Conservation (phyloP, 495 filamentous ascomycete genomes). For the Cercophora samala region DNA sequence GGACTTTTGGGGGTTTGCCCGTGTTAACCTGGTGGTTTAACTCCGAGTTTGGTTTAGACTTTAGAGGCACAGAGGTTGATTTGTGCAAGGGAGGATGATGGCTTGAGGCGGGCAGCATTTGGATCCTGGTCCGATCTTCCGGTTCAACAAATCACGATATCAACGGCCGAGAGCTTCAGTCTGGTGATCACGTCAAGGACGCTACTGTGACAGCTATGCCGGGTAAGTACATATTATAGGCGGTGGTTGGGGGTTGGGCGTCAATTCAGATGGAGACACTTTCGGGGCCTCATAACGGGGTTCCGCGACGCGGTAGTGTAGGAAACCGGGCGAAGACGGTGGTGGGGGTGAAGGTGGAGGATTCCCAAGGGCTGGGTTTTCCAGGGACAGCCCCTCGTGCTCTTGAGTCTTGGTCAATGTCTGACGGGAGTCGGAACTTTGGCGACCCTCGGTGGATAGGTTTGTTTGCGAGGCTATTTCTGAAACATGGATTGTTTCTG, state of each 20-base stretch:
- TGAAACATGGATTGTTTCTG: background rate
- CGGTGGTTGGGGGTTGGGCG: background rate
- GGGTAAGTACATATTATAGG: background rate
- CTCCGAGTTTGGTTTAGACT: no score
- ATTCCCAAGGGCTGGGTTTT: background rate
- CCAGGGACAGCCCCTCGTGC: background rate
- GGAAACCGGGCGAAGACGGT: background rate
- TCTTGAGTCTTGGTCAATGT: background rate
- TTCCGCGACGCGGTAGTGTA: background rate
- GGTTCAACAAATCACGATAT: background rate
- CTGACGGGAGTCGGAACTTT: background rate
- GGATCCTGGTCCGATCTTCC: background rate
- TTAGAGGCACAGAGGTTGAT: background rate
- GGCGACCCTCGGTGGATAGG: background rate
- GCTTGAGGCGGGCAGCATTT: background rate
- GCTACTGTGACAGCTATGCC: background rate
- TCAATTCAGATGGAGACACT: background rate
- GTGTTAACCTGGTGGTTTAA: background rate
- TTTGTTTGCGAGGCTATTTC: background rate
- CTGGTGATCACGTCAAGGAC: background rate
- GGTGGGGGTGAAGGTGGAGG: background rate
- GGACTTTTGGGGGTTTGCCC: background rate
- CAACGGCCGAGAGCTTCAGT: background rate
- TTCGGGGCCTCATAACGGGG: background rate
- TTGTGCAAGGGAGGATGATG: background rate